These are phyloP conservation scores for Jamesozyma hellenica DNA, from an alignment of 805 yeast genomes.

Conservation along the genomic window DNA sequence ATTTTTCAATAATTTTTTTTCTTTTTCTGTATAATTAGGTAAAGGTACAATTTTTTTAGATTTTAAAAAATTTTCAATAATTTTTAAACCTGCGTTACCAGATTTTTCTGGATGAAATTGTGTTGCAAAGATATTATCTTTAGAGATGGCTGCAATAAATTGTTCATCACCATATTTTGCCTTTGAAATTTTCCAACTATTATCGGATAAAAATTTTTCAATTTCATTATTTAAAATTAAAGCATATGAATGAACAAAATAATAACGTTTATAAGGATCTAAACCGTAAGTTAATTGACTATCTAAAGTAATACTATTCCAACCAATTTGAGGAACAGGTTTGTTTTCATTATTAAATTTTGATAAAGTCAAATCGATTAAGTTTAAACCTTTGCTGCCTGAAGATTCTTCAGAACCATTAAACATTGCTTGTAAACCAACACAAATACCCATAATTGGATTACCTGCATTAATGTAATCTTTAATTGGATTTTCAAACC, in stretches of 20 bases:
- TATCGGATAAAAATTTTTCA: constrained; percentile 22
- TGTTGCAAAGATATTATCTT: constrained; percentile 80
- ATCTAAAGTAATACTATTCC: constrained; percentile 51
- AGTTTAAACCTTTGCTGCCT: constrained; percentile 48
- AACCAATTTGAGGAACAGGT: constrained; percentile 94
- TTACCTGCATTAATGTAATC: constrained; percentile 66
- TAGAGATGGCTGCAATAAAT: constrained; percentile 73
- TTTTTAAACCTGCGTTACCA: constrained; percentile 77
- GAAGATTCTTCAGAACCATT: constrained; percentile 67
- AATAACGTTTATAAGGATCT: constrained; percentile 61
- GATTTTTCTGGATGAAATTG: constrained; percentile 99
- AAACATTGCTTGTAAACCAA: constrained; percentile 85
- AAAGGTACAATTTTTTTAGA: constrained; percentile 17
- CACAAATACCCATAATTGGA: constrained; percentile 94
- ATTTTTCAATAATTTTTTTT: constrained; percentile 18
- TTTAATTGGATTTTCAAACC: constrained; percentile 55
- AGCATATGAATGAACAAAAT: constrained; percentile 93
- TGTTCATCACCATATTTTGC: constrained; percentile 68
- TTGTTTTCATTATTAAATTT: constrained; percentile 53
- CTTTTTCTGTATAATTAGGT: constrained; percentile 17
- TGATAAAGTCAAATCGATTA: constrained; percentile 42
- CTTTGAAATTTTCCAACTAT: constrained; percentile 64
- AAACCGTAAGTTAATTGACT: constrained; percentile 45
- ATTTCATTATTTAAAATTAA: constrained; percentile 43
- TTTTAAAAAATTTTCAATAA: constrained; percentile 62